Conservation (phyloP, 176 grass and related monocot genomes). For the Bonia amplexicaulis region DNA sequence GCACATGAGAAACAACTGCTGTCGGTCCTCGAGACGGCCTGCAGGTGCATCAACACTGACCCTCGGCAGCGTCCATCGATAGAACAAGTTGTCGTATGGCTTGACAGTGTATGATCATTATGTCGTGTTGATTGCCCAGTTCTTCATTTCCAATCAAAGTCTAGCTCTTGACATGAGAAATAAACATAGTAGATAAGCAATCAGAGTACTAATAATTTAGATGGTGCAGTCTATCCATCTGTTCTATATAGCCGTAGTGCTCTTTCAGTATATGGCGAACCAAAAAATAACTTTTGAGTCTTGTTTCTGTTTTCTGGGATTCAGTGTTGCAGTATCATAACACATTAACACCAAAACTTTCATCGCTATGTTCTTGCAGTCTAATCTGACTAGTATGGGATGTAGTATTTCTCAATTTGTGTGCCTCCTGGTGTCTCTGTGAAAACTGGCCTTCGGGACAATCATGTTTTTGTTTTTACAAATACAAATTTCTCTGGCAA, state of each 20-base stretch:
- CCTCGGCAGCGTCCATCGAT: constrained; percentile 73
- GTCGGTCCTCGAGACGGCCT: constrained; percentile 61
- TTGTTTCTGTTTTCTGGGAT: neutral
- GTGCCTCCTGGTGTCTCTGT: neutral
- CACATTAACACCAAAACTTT: neutral
- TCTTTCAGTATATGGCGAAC: neutral
- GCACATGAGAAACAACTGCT: constrained; percentile 67
- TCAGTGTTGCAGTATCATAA: neutral
- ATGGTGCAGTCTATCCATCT: neutral
- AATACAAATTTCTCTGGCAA: neutral
- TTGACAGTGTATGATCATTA: constrained; percentile 44
- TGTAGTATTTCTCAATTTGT: neutral
- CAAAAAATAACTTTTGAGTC: neutral
- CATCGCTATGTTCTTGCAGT: neutral
- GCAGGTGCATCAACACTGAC: constrained; percentile 67
- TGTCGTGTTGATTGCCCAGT: neutral
- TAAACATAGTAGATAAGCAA: constrained; percentile 17
- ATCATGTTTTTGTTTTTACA: neutral
- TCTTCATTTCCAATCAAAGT: neutral
- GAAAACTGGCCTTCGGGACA: neutral
- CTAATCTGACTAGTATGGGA: neutral
- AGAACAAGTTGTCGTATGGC: constrained; percentile 71
- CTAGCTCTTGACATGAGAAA: constrained; percentile 27
- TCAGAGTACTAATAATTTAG: constrained; percentile 1
- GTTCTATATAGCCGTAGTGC: neutral